Base-by-base conservation (phyloP, 2,329 filamentous ascomycete species). In the Xylaria sp. region DNA sequence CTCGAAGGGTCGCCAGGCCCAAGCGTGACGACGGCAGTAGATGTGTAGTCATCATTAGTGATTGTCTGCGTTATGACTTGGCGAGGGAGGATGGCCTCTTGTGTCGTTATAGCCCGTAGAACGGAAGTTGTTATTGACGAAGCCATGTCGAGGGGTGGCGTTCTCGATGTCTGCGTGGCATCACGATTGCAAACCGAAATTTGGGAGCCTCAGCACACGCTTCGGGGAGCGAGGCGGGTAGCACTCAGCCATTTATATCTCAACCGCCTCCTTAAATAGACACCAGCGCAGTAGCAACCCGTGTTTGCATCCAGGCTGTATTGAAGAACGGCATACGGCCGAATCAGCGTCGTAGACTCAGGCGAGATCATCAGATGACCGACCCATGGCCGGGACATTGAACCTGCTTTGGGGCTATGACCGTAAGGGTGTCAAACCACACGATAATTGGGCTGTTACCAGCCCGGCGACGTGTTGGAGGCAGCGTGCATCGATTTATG, bases 31-130 rank as follows among this genome's bases (percentile, higher is more conserved):
- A 77, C 23, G 7, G 77, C 73, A 2, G 77, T 79, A 25, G 69
- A 73, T 4, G 74, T 77, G 23, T 71, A 71, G 62, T 74, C 76
- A 34, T 71, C 69, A 54, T 76, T 73, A 5, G 74, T 76, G 58
- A 79, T 73, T 6, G 74, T 77, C 66, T 79, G 78, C 2, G 77
- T 78, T 48, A 78, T 74, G 52, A 77, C 65, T 62, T 77, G 77
- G 51, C 74, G 76, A 63, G 63, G 59, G 12, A 69, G 28, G 25
- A 74, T 41, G n/a, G 59, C 66, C 23, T 56, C 61, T 3, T 62
- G 66, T 13, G 51, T 62, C 25, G 23, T 34, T 48, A 52, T 25
- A 31, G 48, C 41, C 44, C 37, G 18, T 10, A 12, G 15, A 8
- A 34, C 25, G 3, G 37, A 39, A 37, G 65, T 54, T 51, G 54